Evolutionary conservation across 352 stramenopile genomes (phyloP).

Genomic region (Pythium plurisporium): DNA sequence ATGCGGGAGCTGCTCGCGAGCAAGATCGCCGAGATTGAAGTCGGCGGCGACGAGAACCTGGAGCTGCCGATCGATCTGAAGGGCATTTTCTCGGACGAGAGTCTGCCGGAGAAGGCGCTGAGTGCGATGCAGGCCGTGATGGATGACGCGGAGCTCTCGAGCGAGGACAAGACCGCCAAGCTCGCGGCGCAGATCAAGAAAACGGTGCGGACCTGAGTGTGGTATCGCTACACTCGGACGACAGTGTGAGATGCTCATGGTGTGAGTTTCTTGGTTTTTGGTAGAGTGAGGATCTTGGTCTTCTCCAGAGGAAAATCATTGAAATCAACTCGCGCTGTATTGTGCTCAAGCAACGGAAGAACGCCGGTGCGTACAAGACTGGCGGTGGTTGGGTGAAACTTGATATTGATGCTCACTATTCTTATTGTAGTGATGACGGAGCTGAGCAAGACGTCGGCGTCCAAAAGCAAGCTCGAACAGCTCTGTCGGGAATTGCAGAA

Average conservation of each 20-base stretch:
- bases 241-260: too few species aligned
- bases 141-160: slow-evolving; percentile 29
- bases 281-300: slow-evolving; percentile 46
- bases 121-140: slow-evolving; percentile 35
- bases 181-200: slow-evolving; percentile 37
- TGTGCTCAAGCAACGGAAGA: slow-evolving; percentile 74
- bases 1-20: slow-evolving; percentile 72
- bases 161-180: slow-evolving; percentile 41
- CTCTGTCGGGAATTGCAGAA: slow-evolving; percentile 84
- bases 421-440: slow-evolving; percentile 45
- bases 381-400: neutral
- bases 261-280: too few species aligned
- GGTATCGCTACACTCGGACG: too few species aligned
- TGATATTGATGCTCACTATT: neutral
- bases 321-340: slow-evolving; percentile 81
- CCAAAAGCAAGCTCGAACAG: slow-evolving; percentile 77
- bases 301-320: slow-evolving; percentile 78
- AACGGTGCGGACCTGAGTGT: slow-evolving; percentile 37
- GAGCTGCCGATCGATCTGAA: slow-evolving; percentile 67
- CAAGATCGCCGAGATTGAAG: slow-evolving; percentile 85
- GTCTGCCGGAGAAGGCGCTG: slow-evolving; percentile 29
- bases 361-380: slow-evolving; percentile 23
- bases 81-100: slow-evolving; percentile 71
- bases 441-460: slow-evolving; percentile 52
- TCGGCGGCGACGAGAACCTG: slow-evolving; percentile 74